Conservation (phyloP, 768 basidiomycete species). For the Leccinum uliginosum region DNA sequence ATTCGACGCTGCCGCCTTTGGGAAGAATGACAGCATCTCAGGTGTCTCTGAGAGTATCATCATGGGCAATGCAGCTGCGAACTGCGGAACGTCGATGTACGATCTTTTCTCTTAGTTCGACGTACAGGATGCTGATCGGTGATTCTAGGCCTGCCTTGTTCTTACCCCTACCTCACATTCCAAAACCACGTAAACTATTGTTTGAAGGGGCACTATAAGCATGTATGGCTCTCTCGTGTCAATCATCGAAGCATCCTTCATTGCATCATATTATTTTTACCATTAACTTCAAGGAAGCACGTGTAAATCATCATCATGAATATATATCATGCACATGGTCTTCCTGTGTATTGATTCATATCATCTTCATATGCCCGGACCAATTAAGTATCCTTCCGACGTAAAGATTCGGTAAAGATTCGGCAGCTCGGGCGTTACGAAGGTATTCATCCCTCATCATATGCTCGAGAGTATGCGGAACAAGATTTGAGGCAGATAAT, state of each 20-base stretch:
- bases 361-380: background rate
- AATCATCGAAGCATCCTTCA: background rate
- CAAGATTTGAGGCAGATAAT: background rate
- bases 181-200: constrained; percentile 32
- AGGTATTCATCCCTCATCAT: no score
- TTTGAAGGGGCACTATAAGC: constrained; percentile 32
- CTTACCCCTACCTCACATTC: constrained; percentile 29
- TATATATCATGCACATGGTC: background rate
- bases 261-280: background rate
- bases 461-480: background rate
- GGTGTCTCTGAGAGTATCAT: constrained; percentile 99
- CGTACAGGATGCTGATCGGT: constrained; percentile 1
- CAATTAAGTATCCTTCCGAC: no score
- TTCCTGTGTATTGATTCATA: background rate
- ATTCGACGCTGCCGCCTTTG: constrained; percentile 95
- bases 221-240: background rate
- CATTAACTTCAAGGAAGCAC: background rate
- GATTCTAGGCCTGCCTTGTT: constrained; percentile 33
- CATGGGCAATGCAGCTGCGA: constrained; percentile 95
- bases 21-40: constrained; percentile 90
- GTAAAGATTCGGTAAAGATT: background rate
- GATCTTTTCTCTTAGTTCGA: constrained; percentile 20
- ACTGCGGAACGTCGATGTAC: constrained; percentile 92
- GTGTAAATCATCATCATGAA: background rate
- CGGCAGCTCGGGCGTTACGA: no score